Conservation (phyloP, 2,329 filamentous ascomycete species). For the Colletotrichum sp. region DNA sequence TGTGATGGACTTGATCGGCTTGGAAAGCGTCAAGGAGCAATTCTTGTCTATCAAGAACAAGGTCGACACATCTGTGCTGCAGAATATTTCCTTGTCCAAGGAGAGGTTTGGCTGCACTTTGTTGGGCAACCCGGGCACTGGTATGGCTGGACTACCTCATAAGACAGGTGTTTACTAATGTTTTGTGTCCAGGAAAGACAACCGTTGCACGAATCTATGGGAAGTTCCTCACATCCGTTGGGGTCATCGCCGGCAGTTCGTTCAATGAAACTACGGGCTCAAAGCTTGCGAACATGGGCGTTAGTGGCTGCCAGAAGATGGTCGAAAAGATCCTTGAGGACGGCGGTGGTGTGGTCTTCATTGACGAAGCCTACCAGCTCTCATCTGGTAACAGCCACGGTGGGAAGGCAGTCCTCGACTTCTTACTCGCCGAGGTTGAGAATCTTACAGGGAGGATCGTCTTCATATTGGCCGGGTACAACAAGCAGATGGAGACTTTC, state of each 20-base stretch:
- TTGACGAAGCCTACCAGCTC: slow-evolving; percentile 82
- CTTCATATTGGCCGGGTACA: slow-evolving; percentile 77
- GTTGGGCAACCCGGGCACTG: slow-evolving; percentile 78
- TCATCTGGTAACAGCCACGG: slow-evolving; percentile 61
- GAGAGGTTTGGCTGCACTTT: slow-evolving; percentile 69
- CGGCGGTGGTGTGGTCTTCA: slow-evolving; percentile 74
- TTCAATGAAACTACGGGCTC: slow-evolving; percentile 76
- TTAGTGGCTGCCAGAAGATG: slow-evolving; percentile 60
- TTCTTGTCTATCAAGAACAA: slow-evolving; percentile 68
- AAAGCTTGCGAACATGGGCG: slow-evolving; percentile 66
- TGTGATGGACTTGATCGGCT: slow-evolving; percentile 73
- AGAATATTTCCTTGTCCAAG: slow-evolving; percentile 56
- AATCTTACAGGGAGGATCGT: slow-evolving; percentile 72
- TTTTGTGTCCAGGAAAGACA: background rate
- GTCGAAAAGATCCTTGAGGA: slow-evolving; percentile 52
- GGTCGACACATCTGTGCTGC: slow-evolving; percentile 65
- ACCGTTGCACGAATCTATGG: slow-evolving; percentile 76
- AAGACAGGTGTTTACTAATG: background rate
- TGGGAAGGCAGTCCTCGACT: slow-evolving; percentile 71
- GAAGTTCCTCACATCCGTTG: slow-evolving; percentile 65
- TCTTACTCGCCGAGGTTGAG: slow-evolving; percentile 74
- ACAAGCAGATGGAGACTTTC: slow-evolving; percentile 77
- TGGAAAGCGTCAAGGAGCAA: slow-evolving; percentile 70
- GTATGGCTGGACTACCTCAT: slow-evolving; percentile 38
- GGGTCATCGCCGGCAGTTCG: slow-evolving; percentile 62